Conservation (phyloP, 2,329 filamentous ascomycete species). For the Plectosphaerella sp. region DNA sequence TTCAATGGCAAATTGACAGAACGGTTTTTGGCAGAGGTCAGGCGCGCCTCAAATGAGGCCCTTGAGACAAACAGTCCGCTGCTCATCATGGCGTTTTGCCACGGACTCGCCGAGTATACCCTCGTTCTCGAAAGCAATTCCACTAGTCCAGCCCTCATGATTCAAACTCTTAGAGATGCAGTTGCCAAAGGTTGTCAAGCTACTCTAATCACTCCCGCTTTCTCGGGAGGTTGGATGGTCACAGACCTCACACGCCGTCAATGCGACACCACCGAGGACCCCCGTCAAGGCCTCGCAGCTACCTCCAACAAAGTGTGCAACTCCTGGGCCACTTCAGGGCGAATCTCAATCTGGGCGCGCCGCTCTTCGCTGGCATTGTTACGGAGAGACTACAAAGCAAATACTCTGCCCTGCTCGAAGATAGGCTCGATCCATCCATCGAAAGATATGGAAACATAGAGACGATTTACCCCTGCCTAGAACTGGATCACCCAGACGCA, state of each 20-base stretch:
- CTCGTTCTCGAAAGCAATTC: background rate
- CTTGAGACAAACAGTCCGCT: slow-evolving; percentile 16
- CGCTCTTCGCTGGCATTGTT: no score
- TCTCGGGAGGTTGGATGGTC: background rate
- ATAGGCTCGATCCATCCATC: no score
- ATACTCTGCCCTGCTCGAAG: no score
- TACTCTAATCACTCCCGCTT: background rate
- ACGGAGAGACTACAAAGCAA: no score
- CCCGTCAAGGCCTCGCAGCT: no score
- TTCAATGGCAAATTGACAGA: no score
- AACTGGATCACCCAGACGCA: no score
- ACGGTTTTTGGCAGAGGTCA: background rate
- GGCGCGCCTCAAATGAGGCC: background rate
- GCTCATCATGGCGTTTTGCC: background rate
- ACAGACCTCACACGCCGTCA: background rate
- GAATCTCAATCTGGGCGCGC: no score
- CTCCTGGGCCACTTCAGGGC: no score
- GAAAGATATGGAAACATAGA: no score
- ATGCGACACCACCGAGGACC: background rate
- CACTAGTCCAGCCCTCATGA: background rate
- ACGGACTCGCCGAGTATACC: background rate
- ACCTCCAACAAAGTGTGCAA: no score
- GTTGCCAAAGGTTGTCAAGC: background rate
- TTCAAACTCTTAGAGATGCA: background rate
- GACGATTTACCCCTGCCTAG: no score